Conservation (phyloP, 2,329 filamentous ascomycete species). For the Aureobasidium sp. region DNA sequence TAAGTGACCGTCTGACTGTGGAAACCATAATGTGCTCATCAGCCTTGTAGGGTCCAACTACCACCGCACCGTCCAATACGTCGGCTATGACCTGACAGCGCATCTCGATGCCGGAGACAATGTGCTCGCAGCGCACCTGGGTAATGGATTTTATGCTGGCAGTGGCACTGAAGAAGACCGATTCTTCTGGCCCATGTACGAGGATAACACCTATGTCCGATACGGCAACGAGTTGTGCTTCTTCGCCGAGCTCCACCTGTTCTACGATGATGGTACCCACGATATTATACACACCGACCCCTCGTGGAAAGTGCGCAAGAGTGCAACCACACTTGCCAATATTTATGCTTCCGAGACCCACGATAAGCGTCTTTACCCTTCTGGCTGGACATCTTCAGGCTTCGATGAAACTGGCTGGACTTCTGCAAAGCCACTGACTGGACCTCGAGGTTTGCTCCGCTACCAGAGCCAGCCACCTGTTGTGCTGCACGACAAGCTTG, state of each 20-base stretch:
- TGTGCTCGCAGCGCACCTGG: conserved; percentile 30
- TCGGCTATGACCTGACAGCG: conserved; percentile 34
- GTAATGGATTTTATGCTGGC: conserved; percentile 40
- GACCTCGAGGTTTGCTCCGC: conserved; percentile 30
- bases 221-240: conserved; percentile 34
- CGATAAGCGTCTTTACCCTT: conserved; percentile 27
- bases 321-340: conserved; percentile 32
- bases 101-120: conserved; percentile 26
- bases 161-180: conserved; percentile 29
- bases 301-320: conserved; percentile 30
- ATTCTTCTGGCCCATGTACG: conserved; percentile 36
- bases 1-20: conserved; percentile 16
- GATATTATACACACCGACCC: conserved; percentile 30
- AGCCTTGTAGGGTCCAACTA: conserved; percentile 21
- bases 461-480: conserved; percentile 35
- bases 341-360: conserved; percentile 34
- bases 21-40: not conserved
- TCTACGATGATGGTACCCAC: conserved; percentile 29
- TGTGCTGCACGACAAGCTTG: conserved; percentile 28
- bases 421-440: conserved; percentile 30
- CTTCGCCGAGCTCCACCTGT: conserved; percentile 31
- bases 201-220: conserved; percentile 33
- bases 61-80: conserved; percentile 34
- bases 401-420: conserved; percentile 26
- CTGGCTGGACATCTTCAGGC: conserved; percentile 26